Conservation (phyloP, 2,329 filamentous ascomycete genomes). For the Phyllosticta citribraziliensis region DNA sequence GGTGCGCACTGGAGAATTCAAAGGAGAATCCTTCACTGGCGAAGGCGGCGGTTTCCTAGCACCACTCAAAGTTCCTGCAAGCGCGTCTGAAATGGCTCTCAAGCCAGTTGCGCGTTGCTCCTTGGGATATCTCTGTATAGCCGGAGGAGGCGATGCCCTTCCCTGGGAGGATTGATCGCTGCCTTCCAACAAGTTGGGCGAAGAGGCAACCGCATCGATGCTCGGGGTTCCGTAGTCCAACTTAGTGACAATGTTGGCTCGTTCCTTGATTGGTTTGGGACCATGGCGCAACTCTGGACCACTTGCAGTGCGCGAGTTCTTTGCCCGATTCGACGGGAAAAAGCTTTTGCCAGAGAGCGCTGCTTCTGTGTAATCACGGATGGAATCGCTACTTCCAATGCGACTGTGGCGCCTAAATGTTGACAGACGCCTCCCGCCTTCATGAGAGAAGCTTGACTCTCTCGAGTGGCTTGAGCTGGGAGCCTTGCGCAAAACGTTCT, state of each 20-base stretch:
- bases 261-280: slow-evolving; percentile 6
- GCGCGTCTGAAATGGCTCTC: slow-evolving; percentile 71
- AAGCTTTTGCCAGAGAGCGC: slow-evolving; percentile 43
- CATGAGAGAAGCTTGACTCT: slow-evolving; percentile 64
- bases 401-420: slow-evolving; percentile 64
- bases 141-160: slow-evolving; percentile 36
- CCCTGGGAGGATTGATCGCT: slow-evolving; percentile 39
- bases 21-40: slow-evolving; percentile 41
- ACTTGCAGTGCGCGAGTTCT: slow-evolving; percentile 31
- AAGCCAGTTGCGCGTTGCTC: slow-evolving; percentile 53
- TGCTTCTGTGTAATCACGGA: slow-evolving; percentile 44
- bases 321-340: slow-evolving; percentile 20
- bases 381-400: slow-evolving; percentile 69
- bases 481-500: slow-evolving; percentile 69
- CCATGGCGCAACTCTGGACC: slow-evolving; percentile 33
- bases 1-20: slow-evolving; percentile 60
- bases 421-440: slow-evolving; percentile 45
- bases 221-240: slow-evolving; percentile 43
- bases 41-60: slow-evolving; percentile 30
- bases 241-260: slow-evolving; percentile 47
- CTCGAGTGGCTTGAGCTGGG: slow-evolving; percentile 54
- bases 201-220: slow-evolving; percentile 33
- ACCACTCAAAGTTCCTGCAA: slow-evolving; percentile 36
- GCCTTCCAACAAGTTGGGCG: slow-evolving; percentile 30
- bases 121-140: slow-evolving; percentile 24